Conservation (phyloP, 345 rosid species). For the Citropsis articulata region DNA sequence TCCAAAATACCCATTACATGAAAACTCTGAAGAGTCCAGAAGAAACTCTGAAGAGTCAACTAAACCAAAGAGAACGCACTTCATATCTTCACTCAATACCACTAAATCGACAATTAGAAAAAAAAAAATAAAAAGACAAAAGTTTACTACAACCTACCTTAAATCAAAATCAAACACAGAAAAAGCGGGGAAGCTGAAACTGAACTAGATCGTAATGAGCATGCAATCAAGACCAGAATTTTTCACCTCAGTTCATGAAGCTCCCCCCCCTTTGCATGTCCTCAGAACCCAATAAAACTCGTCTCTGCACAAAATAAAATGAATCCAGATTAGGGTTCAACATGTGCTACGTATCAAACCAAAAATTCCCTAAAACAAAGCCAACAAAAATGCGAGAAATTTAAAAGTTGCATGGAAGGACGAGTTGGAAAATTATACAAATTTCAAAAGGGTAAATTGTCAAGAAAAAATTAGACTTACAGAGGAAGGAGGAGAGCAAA, state of each 20-base stretch:
- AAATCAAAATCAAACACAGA: slow-evolving; percentile 10
- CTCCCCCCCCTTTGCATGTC: slow-evolving; percentile 21
- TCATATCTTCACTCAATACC: slow-evolving; percentile 10
- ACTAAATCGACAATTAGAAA: slow-evolving; percentile 8
- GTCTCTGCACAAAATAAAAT: slow-evolving; percentile 17
- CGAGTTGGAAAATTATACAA: neutral
- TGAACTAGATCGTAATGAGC: slow-evolving; percentile 19
- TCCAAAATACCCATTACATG: slow-evolving; percentile 18
- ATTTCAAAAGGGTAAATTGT: slow-evolving; percentile 7
- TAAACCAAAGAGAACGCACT: slow-evolving; percentile 23
- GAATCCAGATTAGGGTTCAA: slow-evolving; percentile 22
- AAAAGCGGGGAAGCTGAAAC: slow-evolving; percentile 5
- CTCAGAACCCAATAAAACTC: slow-evolving; percentile 25
- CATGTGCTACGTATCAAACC: neutral
- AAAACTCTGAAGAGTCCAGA: slow-evolving; percentile 3
- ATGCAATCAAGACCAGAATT: slow-evolving; percentile 18
- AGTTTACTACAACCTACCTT: slow-evolving; percentile 7
- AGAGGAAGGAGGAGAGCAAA: slow-evolving; percentile 5
- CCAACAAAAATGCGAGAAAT: neutral
- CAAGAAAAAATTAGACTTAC: neutral
- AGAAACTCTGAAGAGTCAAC: slow-evolving; percentile 9
- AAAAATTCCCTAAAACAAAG: neutral
- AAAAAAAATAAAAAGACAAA: neutral
- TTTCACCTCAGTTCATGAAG: slow-evolving; percentile 32
- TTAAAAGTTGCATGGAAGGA: slow-evolving; percentile 21